A percentile compares a stretch with the other conserved stretches of the same genome.
Evolutionary conservation across 495 filamentous ascomycete species (phyloP).

Genomic region (Tuber borchii): DNA sequence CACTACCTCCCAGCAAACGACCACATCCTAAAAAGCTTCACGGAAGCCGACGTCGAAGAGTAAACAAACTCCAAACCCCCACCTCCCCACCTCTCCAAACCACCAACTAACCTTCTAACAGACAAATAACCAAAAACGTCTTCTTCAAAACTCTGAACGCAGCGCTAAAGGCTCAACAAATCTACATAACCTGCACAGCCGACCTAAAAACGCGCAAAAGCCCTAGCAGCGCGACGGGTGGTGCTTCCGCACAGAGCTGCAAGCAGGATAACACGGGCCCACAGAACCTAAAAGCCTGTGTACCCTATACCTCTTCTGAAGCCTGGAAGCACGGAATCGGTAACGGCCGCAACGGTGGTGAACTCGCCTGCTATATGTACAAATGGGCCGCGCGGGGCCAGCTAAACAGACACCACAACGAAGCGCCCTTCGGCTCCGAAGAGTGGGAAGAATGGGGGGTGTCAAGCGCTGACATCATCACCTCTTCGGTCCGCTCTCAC

Average conservation of each 20-base stretch:
- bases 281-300: conserved; percentile 28
- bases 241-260: conserved; percentile 15
- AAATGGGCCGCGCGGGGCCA: conserved; percentile 35
- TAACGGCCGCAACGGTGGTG: conserved; percentile 13
- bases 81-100: neutral
- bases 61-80: neutral
- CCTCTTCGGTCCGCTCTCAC: conserved; percentile 29
- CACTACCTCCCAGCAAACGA: conserved; percentile 30
- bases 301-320: conserved; percentile 14
- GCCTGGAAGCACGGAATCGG: neutral
- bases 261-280: conserved; percentile 34
- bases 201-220: conserved; percentile 19
- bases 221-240: conserved; percentile 9
- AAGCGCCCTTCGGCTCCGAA: conserved; percentile 31
- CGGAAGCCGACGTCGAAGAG: conserved; percentile 29
- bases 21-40: conserved; percentile 20
- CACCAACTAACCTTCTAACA: conserved; percentile 8
- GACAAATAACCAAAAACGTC: conserved; percentile 34
- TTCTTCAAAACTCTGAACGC: conserved; percentile 39
- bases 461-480: conserved; percentile 26
- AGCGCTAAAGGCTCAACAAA: conserved; percentile 32
- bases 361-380: conserved; percentile 38
- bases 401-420: conserved; percentile 24
- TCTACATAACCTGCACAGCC: conserved; percentile 34
- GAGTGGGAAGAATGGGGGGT: conserved; percentile 28